Percentiles rank a stretch among this genome's conserved stretches.
Evolutionary conservation across 257 asterid species (phyloP).

Genomic region (Dorcoceras hygrometricum): DNA sequence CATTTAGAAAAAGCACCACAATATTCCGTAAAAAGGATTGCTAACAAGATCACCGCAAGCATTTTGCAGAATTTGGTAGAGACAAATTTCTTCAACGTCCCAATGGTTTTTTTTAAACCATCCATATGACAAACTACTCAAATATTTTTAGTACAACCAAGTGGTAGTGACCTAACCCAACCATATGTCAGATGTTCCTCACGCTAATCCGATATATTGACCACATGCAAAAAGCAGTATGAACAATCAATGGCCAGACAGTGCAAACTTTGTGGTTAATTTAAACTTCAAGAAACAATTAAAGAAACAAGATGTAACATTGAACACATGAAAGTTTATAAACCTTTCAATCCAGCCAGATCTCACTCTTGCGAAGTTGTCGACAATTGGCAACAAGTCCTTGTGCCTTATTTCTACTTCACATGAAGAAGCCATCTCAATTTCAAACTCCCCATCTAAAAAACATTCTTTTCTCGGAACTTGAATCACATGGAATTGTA

Average conservation of each 20-base stretch:
- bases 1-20: background rate
- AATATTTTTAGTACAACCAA: background rate
- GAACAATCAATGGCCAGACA: background rate
- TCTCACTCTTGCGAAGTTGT: constrained; percentile 28
- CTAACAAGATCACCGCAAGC: background rate
- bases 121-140: background rate
- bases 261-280: background rate
- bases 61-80: background rate
- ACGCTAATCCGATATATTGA: background rate
- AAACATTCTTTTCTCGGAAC: constrained; percentile 17
- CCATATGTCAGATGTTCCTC: background rate
- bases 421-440: constrained; percentile 29
- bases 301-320: background rate
- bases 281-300: background rate
- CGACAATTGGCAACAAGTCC: constrained; percentile 35
- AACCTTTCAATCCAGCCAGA: constrained; percentile 29
- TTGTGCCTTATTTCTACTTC: constrained; percentile 36
- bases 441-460: constrained; percentile 34
- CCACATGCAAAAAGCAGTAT: background rate
- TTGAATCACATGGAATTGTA: constrained; percentile 31
- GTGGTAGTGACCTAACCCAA: background rate
- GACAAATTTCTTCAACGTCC: background rate
- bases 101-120: background rate
- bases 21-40: too few relatives aligned
- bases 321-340: background rate